These are phyloP conservation scores for Goniomonas avonlea DNA, from an alignment of 78 protist genomes.

Conservation along the genomic window DNA sequence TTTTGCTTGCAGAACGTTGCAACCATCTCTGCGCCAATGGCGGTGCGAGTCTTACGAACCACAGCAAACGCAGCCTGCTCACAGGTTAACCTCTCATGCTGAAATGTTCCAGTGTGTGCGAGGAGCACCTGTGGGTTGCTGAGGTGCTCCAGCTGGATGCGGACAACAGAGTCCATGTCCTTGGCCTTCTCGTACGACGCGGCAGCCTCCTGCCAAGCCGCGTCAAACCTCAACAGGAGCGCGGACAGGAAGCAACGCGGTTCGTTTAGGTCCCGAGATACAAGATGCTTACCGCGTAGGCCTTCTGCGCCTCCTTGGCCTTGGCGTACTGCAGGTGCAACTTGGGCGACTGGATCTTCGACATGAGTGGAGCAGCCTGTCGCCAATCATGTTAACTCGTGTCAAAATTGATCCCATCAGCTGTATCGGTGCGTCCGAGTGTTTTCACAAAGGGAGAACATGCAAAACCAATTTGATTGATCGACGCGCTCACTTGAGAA, in stretches of 20 bases:
- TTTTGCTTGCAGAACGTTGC: conserved; percentile 29
- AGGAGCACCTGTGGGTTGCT: background rate
- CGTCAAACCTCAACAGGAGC: background rate
- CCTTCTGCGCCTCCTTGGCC: conserved; percentile 45
- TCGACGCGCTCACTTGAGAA: no score
- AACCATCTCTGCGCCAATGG: conserved; percentile 44
- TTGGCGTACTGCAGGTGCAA: conserved; percentile 51
- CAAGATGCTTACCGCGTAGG: no score
- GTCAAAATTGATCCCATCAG: no score
- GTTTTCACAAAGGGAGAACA: no score
- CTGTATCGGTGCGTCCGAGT: no score
- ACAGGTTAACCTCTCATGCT: background rate
- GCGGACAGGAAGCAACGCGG: no score
- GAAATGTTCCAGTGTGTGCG: background rate
- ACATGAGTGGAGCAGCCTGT: no score
- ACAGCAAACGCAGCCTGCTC: conserved; percentile 38
- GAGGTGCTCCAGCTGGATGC: conserved; percentile 36
- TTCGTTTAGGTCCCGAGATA: no score
- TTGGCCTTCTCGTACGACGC: conserved; percentile 24
- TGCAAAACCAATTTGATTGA: no score
- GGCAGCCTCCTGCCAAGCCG: conserved; percentile 4
- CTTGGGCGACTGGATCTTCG: no score
- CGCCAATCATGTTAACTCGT: no score
- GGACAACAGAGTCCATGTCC: conserved; percentile 48
- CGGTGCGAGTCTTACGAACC: conserved; percentile 44